Base-by-base conservation (phyloP, 2,329 filamentous ascomycete genomes). In the Nigrospora oryzae region DNA sequence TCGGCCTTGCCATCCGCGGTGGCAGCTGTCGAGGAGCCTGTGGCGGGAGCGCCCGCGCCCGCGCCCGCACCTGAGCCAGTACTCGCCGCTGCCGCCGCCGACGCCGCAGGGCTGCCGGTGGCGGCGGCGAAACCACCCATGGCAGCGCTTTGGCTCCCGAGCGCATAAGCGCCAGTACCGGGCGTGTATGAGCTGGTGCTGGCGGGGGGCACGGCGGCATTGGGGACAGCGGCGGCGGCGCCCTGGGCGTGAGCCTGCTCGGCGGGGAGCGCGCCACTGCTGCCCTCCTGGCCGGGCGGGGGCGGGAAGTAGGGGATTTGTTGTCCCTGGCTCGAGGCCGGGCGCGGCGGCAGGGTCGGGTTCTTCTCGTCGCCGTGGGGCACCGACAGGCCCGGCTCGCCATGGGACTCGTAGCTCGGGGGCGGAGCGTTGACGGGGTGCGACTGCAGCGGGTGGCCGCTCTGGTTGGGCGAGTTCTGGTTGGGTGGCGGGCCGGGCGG, bases 1-100 rank as follows among this genome's bases (percentile, higher is more conserved):
- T 48, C 47, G 14, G 28, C 40, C 8, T 37, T 23, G 16, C 50
- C 51, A 53, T 41, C 52, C 47, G 45, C 56, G 53, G 7, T 50
- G 38, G 31, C 52, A 51, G 44, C 52, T 47, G n/a, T 46, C 39
- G 28, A 48, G 44, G 47, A 30, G 49, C 33, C 23, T 32, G 40
- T 34, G 19, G 36, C 14, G 5, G 43, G 30, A 7, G 36, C 40
- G 35, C 37, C 36, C 14, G 43, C 36, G 35, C 37, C 36, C 14
- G 43, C 36, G 14, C 11, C 28, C 36, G 28, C 31, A 13, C n/a
- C 36, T 17, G 2, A 38, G 30, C 36, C 36, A 1, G 42, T 36
- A 30, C n/a, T 19, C 34, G 36, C 17, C 5, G 33, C 42, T 11
- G 46, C 31, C 6, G 16, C 38, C 12, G 17, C 38, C 11, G 12